These are phyloP conservation scores for Nitzschia sp. DNA, from an alignment of 108 stramenopile genomes.

Conservation along the genomic window DNA sequence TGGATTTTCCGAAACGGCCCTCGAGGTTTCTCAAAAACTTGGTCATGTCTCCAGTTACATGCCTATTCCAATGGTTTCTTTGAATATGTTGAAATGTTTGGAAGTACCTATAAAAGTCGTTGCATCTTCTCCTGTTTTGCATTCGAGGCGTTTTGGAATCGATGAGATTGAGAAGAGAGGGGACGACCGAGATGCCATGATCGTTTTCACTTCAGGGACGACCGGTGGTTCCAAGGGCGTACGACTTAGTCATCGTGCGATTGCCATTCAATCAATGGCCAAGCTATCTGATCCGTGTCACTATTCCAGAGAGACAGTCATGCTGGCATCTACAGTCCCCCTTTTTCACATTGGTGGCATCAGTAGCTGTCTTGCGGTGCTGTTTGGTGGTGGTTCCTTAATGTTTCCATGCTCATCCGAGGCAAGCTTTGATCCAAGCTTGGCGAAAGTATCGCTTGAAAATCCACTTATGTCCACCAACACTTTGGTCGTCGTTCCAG, in stretches of 20 bases:
- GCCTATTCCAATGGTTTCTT: neutral
- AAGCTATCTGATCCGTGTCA: conserved; percentile 60
- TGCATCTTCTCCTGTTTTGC: no score
- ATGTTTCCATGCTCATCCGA: conserved; percentile 47
- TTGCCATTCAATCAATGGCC: conserved; percentile 68
- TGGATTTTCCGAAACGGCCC: neutral
- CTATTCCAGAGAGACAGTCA: conserved; percentile 50
- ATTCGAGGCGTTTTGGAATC: no score
- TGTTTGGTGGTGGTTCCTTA: conserved; percentile 75
- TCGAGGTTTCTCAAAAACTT: neutral
- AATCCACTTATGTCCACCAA: conserved; percentile 42
- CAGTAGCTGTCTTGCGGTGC: conserved; percentile 71
- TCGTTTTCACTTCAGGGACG: conserved; percentile 87
- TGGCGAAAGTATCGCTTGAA: neutral
- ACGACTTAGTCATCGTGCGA: conserved; percentile 68
- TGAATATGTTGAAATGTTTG: neutral
- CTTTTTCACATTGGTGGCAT: conserved; percentile 93
- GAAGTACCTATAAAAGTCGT: no score
- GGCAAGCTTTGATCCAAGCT: conserved; percentile 22
- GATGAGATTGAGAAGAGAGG: neutral
- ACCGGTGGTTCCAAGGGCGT: conserved; percentile 78
- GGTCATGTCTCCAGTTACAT: neutral
- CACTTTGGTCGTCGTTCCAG: conserved; percentile 90
- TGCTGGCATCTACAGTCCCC: conserved; percentile 86
- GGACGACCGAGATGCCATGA: conserved; percentile 49